Percentiles rank a stretch among this genome's conserved stretches.
These are phyloP conservation scores for Rutstroemia sp. DNA, from an alignment of 2,329 filamentous ascomycete genomes.

Conservation along the genomic window DNA sequence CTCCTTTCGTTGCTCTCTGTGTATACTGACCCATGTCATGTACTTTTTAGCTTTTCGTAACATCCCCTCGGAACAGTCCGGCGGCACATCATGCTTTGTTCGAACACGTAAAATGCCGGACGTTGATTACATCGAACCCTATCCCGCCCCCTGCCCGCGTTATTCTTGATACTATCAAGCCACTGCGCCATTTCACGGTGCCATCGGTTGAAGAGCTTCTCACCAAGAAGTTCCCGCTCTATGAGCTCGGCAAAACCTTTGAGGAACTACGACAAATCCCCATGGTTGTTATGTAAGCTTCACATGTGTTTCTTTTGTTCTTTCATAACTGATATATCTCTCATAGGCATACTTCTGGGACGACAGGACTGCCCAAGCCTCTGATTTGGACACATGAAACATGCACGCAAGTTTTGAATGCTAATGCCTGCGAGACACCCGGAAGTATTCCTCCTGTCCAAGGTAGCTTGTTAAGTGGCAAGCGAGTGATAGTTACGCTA, in stretches of 20 bases:
- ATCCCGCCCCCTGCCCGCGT: neutral
- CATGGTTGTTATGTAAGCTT: neutral
- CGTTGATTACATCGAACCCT: neutral
- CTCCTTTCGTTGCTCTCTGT: neutral
- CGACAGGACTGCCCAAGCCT: neutral
- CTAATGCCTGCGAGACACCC: neutral
- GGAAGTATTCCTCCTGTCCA: neutral
- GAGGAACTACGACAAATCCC: neutral
- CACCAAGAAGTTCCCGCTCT: neutral
- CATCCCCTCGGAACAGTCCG: neutral
- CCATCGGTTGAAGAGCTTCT: neutral
- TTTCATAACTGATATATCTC: neutral
- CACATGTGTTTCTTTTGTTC: neutral
- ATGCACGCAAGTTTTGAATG: neutral
- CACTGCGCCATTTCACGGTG: neutral
- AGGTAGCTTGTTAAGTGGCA: neutral
- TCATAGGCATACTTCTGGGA: neutral
- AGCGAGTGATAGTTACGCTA: neutral
- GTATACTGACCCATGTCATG: slow-evolving; percentile 30
- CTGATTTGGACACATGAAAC: neutral
- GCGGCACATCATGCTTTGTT: neutral
- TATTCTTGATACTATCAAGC: neutral
- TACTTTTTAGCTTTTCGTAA: slow-evolving; percentile 11
- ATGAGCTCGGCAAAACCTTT: neutral
- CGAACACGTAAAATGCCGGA: neutral